Evolutionary conservation across 768 basidiomycete genomes (phyloP), one percentile per base, ranked within the genome.

Genomic region (Leccinum boreale): DNA sequence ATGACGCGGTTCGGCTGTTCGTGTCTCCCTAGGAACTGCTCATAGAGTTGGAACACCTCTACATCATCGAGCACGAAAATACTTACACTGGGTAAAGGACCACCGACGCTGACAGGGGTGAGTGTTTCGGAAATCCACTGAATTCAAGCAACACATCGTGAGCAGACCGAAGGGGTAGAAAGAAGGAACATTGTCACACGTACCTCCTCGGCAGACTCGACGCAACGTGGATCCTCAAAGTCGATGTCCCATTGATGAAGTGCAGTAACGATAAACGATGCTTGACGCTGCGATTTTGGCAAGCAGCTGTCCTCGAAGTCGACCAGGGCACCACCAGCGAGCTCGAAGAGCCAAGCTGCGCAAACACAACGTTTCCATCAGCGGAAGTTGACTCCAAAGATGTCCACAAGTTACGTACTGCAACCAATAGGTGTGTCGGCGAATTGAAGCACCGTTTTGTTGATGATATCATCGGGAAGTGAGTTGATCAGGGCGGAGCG

Each of bases 241-340:
- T 86, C 82, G 75, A 94, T 87, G 59, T 91, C 89, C 94, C 94
- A 96, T 68, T 96, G 94, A 70, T 95, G 94, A 24, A 95, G 77
- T 17, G 94, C 93, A 3, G 91, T 89, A 54, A 96, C 85, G 3
- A 90, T 94, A 74, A 93, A 96, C 9, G 81, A 70, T 1, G 90
- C 88, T 69, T 92, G 81, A 50, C 94, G 85, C 66, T 92, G 90
- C 11, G 81, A 78, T 68, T 86, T 85, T 3, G 92, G 91, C 14
- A 93, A 72, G 62, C 89, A 91, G 12, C 79, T 85, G 61, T 87
- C 79, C 55, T 90, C 86, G 58, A 82, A 84, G 68, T 94, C 92
- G 0, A 73, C 70, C 42, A 92, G 81, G 1, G 90, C 90, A 17
- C 92, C 92, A 2, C 90, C 94, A 0, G 89, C 89, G 44, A 94